A percentile compares a stretch with the other conserved stretches of the same genome.
Conservation (phyloP, 2,329 filamentous ascomycete species). For the Exophiala viscosa region DNA sequence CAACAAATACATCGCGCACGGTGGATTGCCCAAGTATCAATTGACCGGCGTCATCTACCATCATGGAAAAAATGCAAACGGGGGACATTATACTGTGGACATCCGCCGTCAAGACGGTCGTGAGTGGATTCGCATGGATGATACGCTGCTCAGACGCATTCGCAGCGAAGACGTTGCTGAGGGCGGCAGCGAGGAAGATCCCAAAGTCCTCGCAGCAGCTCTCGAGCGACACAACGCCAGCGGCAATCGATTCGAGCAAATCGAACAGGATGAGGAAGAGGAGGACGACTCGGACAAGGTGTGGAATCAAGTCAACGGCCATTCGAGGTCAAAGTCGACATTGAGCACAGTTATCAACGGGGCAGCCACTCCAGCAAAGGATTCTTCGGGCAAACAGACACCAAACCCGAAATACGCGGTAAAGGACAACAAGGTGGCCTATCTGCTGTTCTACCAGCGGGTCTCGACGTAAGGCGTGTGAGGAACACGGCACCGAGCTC, state of each 20-base stretch:
- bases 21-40: conserved; percentile 74
- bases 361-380: conserved; percentile 50
- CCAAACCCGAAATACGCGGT: conserved; percentile 56
- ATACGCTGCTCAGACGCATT: conserved; percentile 83
- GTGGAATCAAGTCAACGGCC: conserved; percentile 84
- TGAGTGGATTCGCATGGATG: conserved; percentile 94
- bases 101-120: conserved; percentile 88
- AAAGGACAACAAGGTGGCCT: conserved; percentile 95
- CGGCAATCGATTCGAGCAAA: conserved; percentile 71
- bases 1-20: conserved; percentile 61
- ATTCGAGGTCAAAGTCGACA: conserved; percentile 67
- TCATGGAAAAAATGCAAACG: conserved; percentile 93
- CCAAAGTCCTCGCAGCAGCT: conserved; percentile 62
- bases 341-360: conserved; percentile 56
- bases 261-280: conserved; percentile 65
- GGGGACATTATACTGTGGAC: conserved; percentile 97
- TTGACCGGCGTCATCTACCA: conserved; percentile 93
- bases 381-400: conserved; percentile 55
- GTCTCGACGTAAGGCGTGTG: conserved; percentile 10
- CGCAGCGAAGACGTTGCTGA: conserved; percentile 85
- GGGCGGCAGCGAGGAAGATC: conserved; percentile 75
- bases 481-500: background rate
- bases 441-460: conserved; percentile 90
- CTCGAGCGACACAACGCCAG: conserved; percentile 60
- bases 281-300: conserved; percentile 52